Percentiles rank a stretch among this genome's conserved stretches.
Evolutionary conservation across 2,329 filamentous ascomycete genomes (phyloP).

Genomic region (Monosporascus ibericus): DNA sequence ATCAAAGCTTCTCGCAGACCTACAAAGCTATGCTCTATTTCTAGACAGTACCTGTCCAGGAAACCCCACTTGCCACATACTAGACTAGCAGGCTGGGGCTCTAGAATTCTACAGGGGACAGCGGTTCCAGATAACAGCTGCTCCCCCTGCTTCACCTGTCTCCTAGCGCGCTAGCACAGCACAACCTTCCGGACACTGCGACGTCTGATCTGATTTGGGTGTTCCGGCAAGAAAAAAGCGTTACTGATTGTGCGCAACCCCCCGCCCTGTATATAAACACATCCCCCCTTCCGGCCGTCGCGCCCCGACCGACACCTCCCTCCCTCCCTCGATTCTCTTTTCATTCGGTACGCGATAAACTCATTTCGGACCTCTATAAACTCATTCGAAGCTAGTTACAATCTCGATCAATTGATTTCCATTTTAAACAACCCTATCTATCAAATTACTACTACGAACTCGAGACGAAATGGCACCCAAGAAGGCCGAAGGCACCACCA

Average conservation of each 20-base stretch:
- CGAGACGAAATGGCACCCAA: constrained; percentile 51
- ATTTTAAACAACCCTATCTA: constrained; percentile 14
- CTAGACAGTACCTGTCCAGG: too few species aligned
- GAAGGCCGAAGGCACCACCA: constrained; percentile 40
- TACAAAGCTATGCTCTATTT: too few species aligned
- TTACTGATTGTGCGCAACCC: constrained; percentile 52
- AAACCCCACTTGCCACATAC: too few species aligned
- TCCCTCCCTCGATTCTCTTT: constrained; percentile 32
- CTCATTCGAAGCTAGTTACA: constrained; percentile 17
- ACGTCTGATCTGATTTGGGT: constrained; percentile 15
- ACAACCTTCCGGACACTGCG: constrained; percentile 4
- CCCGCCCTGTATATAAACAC: constrained; percentile 56
- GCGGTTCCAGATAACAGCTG: not conserved
- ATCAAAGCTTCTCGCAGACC: too few species aligned
- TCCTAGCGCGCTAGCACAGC: not conserved
- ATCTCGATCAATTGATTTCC: constrained; percentile 18
- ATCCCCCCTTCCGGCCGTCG: constrained; percentile 48
- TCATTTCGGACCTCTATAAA: constrained; percentile 8
- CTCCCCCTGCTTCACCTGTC: not conserved
- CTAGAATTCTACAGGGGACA: too few species aligned
- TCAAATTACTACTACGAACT: constrained; percentile 9
- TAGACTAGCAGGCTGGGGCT: too few species aligned
- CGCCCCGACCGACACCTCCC: constrained; percentile 33
- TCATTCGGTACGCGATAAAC: constrained; percentile 15
- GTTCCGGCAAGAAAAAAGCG: constrained; percentile 18